Evolutionary conservation across 768 basidiomycete species (phyloP).

Genomic region (Dendrothele bispora): DNA sequence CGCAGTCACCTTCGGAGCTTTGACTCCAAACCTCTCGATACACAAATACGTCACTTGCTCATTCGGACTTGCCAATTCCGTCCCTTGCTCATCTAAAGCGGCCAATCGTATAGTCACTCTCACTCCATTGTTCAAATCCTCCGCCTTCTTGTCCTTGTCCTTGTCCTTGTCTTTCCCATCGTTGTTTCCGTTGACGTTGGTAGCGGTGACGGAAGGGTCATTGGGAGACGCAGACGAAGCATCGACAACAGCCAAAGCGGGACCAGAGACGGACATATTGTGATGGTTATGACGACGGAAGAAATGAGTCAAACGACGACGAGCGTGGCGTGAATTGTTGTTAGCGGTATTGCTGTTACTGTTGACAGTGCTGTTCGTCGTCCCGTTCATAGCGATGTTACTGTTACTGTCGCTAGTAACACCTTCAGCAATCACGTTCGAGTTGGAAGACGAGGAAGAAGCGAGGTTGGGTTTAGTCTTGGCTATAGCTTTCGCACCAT

Average conservation of each 20-base stretch:
- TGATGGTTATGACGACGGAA: conserved; percentile 53
- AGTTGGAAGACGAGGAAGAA: conserved; percentile 7
- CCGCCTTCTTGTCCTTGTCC: conserved; percentile 43
- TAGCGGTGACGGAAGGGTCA: conserved; percentile 19
- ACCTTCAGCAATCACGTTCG: conserved; percentile 11
- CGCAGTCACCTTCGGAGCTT: conserved; percentile 25
- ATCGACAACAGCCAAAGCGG: conserved; percentile 79
- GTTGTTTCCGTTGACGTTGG: conserved; percentile 39
- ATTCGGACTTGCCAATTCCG: conserved; percentile 67
- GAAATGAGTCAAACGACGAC: conserved; percentile 67
- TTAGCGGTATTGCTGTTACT: too few species aligned
- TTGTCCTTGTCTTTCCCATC: conserved; percentile 43
- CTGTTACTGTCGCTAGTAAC: too few species aligned
- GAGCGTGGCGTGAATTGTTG: conserved; percentile 21
- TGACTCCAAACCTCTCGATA: conserved; percentile 66
- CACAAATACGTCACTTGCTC: conserved; percentile 90
- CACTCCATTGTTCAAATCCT: conserved; percentile 63
- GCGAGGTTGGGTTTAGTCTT: conserved; percentile 15
- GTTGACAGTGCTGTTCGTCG: too few species aligned
- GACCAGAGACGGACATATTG: conserved; percentile 62
- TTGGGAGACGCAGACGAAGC: conserved; percentile 44
- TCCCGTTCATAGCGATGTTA: too few species aligned
- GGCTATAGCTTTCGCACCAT: conserved; percentile 34
- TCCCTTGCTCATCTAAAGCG: conserved; percentile 76
- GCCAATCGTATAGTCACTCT: conserved; percentile 77